These are phyloP conservation scores for Mycena citricolor DNA, from an alignment of 1,284 basidiomycete species.

Conservation along the genomic window DNA sequence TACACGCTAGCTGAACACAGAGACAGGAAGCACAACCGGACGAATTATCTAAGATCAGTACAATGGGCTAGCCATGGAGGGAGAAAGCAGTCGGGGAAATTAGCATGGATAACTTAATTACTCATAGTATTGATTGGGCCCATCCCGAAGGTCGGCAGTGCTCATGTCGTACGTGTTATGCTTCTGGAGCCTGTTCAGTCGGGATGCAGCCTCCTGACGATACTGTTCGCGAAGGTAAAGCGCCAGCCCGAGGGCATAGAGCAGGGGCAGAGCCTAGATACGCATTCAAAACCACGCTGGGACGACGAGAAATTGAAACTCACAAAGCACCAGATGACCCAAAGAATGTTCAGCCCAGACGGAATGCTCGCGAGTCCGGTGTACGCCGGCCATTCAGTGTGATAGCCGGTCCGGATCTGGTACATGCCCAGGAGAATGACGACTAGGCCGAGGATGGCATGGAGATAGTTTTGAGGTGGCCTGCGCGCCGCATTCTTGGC, in stretches of 20 bases:
- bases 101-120: background rate
- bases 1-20: background rate
- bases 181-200: slow-evolving; percentile 1
- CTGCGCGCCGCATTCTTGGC: slow-evolving; percentile 38
- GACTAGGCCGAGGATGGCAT: slow-evolving; percentile 52
- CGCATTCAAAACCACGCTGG: background rate
- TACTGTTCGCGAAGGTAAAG: slow-evolving; percentile 37
- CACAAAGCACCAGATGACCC: slow-evolving; percentile 55
- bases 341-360: slow-evolving; percentile 42
- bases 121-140: slow-evolving; percentile 14
- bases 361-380: slow-evolving; percentile 43
- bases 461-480: slow-evolving; percentile 58
- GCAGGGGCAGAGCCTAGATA: slow-evolving; percentile 45
- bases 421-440: slow-evolving; percentile 52
- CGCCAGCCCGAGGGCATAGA: slow-evolving; percentile 46
- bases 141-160: background rate
- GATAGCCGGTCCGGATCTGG: slow-evolving; percentile 52
- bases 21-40: background rate
- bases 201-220: slow-evolving; percentile 4
- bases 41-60: background rate
- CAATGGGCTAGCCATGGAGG: too few species aligned
- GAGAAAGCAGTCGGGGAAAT: too few species aligned
- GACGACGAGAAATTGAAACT: slow-evolving; percentile 26
- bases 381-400: slow-evolving; percentile 44
- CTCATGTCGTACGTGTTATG: background rate